These are phyloP conservation scores for Blastocystis sp. DNA, from an alignment of 352 stramenopile genomes.

Conservation along the genomic window DNA sequence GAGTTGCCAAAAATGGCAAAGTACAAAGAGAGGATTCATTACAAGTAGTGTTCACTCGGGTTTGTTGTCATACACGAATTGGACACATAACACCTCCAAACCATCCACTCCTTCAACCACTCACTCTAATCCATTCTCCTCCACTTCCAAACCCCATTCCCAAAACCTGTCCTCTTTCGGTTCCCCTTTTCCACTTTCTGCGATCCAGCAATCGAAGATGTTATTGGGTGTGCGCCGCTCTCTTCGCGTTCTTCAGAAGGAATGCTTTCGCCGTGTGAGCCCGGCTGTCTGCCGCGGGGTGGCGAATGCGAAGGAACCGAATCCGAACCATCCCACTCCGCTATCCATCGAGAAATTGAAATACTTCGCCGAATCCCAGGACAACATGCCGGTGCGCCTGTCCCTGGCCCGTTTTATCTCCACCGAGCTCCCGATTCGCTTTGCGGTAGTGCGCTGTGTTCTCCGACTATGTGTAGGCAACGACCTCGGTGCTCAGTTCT, in stretches of 20 bases:
- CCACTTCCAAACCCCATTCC: no score
- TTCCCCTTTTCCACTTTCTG: slow-evolving; percentile 11
- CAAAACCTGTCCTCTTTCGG: background rate
- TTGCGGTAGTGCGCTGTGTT: slow-evolving; percentile 3
- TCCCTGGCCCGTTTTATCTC: slow-evolving; percentile 64
- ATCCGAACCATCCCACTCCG: slow-evolving; percentile 47
- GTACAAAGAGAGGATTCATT: background rate
- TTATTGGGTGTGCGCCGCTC: background rate
- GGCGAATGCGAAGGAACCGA: background rate
- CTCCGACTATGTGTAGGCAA: slow-evolving; percentile 4
- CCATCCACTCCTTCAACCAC: no score
- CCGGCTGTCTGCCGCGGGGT: background rate
- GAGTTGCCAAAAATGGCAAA: slow-evolving; percentile 18
- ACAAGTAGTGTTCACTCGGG: background rate
- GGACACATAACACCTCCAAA: no score
- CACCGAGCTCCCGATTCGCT: slow-evolving; percentile 45
- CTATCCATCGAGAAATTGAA: slow-evolving; percentile 59
- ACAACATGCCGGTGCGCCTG: slow-evolving; percentile 53
- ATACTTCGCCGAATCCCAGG: slow-evolving; percentile 54
- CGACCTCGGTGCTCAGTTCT: slow-evolving; percentile 58
- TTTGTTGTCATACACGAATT: no score
- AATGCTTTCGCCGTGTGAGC: background rate
- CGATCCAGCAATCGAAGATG: background rate
- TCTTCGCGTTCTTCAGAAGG: background rate
- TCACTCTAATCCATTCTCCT: no score